These are phyloP conservation scores for Linnemannia zychae DNA, from an alignment of 192 early-diverging fungal species.

Conservation along the genomic window DNA sequence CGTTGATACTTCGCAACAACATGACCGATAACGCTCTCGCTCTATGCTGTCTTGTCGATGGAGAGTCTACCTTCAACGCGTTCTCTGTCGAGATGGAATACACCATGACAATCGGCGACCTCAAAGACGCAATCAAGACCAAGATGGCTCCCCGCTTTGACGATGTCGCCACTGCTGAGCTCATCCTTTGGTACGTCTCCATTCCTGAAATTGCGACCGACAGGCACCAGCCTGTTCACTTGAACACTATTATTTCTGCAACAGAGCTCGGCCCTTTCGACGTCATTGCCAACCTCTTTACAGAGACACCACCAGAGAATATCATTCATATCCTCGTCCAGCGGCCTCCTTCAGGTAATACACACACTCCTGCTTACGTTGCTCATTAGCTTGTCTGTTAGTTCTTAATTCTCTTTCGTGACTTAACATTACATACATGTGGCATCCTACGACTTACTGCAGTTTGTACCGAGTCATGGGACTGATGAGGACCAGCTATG, in stretches of 20 bases:
- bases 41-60: slow-evolving; percentile 13
- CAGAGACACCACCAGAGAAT: neutral
- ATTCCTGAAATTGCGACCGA: too few relatives aligned
- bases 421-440: too few relatives aligned
- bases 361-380: too few relatives aligned
- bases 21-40: neutral
- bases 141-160: neutral
- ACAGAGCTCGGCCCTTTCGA: too few relatives aligned
- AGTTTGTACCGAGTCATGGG: neutral
- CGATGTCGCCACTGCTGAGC: neutral
- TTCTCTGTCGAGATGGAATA: neutral
- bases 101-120: neutral
- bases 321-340: slow-evolving; percentile 20
- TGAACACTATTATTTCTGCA: neutral
- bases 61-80: neutral
- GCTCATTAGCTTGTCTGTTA: too few relatives aligned
- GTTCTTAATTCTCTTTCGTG: too few relatives aligned
- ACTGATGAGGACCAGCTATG: neutral
- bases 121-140: slow-evolving; percentile 12
- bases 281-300: too few relatives aligned
- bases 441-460: slow-evolving; percentile 7
- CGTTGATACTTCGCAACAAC: neutral
- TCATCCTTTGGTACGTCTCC: slow-evolving; percentile 4
- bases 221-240: neutral
- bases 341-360: slow-evolving; percentile 4